Base-by-base conservation (phyloP, 306 rosid genomes). In the Casuarina cunninghamiana region DNA sequence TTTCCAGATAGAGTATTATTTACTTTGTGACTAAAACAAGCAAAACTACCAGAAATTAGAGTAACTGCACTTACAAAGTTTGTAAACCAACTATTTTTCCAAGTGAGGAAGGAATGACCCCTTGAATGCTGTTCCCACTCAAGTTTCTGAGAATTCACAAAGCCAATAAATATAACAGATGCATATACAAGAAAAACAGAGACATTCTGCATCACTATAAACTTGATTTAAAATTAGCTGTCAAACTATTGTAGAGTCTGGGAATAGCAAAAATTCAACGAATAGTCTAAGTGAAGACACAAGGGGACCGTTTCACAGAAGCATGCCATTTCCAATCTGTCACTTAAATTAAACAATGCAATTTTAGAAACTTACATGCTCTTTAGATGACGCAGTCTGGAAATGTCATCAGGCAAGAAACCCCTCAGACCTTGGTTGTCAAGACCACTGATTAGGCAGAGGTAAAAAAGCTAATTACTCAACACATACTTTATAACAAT, bases 381-480 rank as follows among this genome's bases (percentile, higher is more conserved):
- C 76, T 85, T 93, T 71, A 96, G 87, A 84, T 91, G 90, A 49
- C 48, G 89, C 79, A 96, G 86, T 78, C 84, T 89, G 78, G 97
- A 90, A 71, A 89, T 85, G 72, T 93, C 98, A 81, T 63, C 75
- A 58, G 88, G 94, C 85, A 96, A 86, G 84, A 84, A 90, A 54
- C 99, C 98, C 78, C 84, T 93, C 51, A 96, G 87, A 85, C 90
- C 99, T 89, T 93, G 98, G 77, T 84, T 96, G 91, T 89, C 96
- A 70, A 96, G 98, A 83, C 85, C 98, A 68, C 99, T 96, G 94
- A 67, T 62, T 84, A 90, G 55, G 72, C 78, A 83, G 74, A 85
- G 80, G 61, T 55, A 53, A 83, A 79, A 68, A 82, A 77, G 32
- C 15, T 83, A 84, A 79, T 82, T 79, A 77, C 78, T 43, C 71